Conservation (phyloP, 2,329 filamentous ascomycete species). For the Aureobasidium uvarum region DNA sequence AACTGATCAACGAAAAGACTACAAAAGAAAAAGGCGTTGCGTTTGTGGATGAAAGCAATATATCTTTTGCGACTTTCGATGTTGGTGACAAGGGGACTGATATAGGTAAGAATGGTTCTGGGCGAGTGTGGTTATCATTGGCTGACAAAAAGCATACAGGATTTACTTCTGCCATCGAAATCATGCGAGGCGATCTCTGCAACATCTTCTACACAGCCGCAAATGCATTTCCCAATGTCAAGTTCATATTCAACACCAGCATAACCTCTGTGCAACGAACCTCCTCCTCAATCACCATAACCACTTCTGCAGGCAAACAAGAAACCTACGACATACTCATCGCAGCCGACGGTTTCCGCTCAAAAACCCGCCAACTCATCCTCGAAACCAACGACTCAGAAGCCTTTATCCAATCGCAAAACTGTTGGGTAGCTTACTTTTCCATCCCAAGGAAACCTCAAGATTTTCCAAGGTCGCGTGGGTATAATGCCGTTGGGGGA, state of each 20-base stretch:
- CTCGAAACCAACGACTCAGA: slow-evolving; percentile 30
- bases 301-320: background rate
- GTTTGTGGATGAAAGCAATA: slow-evolving; percentile 39
- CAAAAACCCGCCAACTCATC: slow-evolving; percentile 32
- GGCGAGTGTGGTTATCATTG: too few relatives aligned
- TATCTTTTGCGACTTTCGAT: slow-evolving; percentile 16
- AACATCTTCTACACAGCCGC: slow-evolving; percentile 44
- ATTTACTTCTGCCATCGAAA: slow-evolving; percentile 55
- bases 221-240: slow-evolving; percentile 29
- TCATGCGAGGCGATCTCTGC: slow-evolving; percentile 55
- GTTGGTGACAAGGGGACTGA: slow-evolving; percentile 8
- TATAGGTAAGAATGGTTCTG: background rate
- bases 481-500: slow-evolving; percentile 28
- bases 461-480: slow-evolving; percentile 29
- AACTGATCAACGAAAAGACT: slow-evolving; percentile 33
- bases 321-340: slow-evolving; percentile 32
- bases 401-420: slow-evolving; percentile 27
- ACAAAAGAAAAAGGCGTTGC: slow-evolving; percentile 45
- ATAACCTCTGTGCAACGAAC: slow-evolving; percentile 28
- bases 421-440: slow-evolving; percentile 34
- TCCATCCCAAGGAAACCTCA: slow-evolving; percentile 31
- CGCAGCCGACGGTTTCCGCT: slow-evolving; percentile 35
- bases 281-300: background rate
- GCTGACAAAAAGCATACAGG: background rate
- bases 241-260: slow-evolving; percentile 32